Evolutionary conservation across 73 alveolate genomes (phyloP).

Genomic region (Paramecium bursaria): DNA sequence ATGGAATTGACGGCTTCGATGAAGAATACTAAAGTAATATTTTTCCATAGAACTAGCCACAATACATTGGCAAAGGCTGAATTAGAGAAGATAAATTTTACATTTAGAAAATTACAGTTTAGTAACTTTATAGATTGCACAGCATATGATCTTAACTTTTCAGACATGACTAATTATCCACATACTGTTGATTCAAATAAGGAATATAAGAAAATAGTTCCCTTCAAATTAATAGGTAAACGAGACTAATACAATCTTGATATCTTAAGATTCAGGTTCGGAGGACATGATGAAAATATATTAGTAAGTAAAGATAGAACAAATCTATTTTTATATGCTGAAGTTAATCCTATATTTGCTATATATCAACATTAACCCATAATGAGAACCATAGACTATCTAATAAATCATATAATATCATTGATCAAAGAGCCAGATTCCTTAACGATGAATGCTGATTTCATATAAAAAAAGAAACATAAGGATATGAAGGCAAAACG

Average conservation of each 20-base stretch:
- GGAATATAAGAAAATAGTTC: constrained; percentile 13
- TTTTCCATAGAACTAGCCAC: constrained; percentile 67
- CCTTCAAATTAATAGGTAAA: constrained; percentile 13
- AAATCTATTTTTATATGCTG: constrained; percentile 26
- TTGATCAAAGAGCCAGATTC: constrained; percentile 63
- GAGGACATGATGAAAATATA: constrained; percentile 58
- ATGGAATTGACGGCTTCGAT: constrained; percentile 36
- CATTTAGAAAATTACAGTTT: constrained; percentile 43
- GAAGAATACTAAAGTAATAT: constrained; percentile 4
- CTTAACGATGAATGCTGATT: constrained; percentile 66
- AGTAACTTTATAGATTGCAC: constrained; percentile 57
- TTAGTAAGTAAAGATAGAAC: constrained; percentile 61
- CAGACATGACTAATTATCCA: constrained; percentile 65
- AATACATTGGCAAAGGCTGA: background rate
- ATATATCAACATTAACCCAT: constrained; percentile 60
- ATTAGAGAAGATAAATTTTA: background rate
- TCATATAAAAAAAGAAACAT: background rate
- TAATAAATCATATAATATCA: constrained; percentile 53
- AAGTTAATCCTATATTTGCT: constrained; percentile 58
- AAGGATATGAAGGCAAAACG: constrained; percentile 10
- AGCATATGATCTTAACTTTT: constrained; percentile 8
- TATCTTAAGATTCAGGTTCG: constrained; percentile 57
- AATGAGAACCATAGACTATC: constrained; percentile 65
- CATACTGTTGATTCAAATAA: constrained; percentile 50
- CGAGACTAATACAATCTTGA: constrained; percentile 53